phyloP scores from a whole-genome alignment of 2,329 filamentous ascomycete species.

The Nemania sp. region DNA sequence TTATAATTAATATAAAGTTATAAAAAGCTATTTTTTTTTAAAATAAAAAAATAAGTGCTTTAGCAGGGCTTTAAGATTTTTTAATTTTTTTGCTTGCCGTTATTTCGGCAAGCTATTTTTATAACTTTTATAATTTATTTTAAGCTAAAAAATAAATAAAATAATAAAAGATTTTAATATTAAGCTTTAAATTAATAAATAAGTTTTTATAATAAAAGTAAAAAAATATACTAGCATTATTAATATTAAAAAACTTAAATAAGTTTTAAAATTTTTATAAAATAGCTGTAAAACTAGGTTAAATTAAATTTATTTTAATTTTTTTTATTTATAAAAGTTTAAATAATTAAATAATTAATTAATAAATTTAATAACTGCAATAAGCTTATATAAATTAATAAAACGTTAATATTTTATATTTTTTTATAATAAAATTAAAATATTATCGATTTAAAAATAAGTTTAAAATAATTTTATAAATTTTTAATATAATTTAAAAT shows the following conservation, averaged over 20 bases:
- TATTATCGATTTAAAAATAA: background rate
- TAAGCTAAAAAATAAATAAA: background rate
- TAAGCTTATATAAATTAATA: background rate
- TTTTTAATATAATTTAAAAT: background rate
- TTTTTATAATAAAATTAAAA: background rate
- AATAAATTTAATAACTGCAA: background rate
- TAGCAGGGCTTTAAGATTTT: background rate
- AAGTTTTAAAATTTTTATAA: background rate
- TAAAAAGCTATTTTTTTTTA: background rate
- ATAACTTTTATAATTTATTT: background rate
- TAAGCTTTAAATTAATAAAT: background rate
- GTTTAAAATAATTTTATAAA: background rate
- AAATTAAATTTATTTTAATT: background rate
- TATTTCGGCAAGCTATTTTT: background rate
- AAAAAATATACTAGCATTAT: background rate
- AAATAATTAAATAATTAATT: background rate
- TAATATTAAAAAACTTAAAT: background rate
- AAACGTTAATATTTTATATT: background rate
- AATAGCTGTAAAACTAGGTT: background rate
- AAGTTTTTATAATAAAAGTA: background rate
- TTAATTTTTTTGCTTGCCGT: background rate
- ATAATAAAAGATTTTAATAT: background rate
- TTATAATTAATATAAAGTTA: background rate
- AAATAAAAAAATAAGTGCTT: background rate
- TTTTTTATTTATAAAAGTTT: background rate